phyloP scores from a whole-genome alignment of 2,329 filamentous ascomycete genomes.

The Lanzia echinophila region DNA sequence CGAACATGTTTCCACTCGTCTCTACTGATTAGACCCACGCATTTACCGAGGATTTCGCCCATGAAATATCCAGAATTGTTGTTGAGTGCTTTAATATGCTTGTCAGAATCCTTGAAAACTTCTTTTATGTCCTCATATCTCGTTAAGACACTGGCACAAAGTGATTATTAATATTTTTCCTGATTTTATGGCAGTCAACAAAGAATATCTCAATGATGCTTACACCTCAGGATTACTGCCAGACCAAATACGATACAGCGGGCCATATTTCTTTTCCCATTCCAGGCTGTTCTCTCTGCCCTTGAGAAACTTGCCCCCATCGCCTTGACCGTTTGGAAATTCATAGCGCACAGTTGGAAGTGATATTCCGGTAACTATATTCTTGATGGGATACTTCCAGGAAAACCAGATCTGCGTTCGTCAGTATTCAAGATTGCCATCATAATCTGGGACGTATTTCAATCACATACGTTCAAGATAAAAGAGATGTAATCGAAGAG shows the following conservation, averaged over 20 bases:
- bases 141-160: slow-evolving; percentile 31
- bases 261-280: slow-evolving; percentile 33
- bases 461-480: too few relatives aligned
- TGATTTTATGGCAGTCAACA: neutral
- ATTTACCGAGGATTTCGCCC: slow-evolving; percentile 36
- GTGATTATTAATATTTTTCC: neutral
- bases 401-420: neutral
- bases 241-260: slow-evolving; percentile 35
- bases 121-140: slow-evolving; percentile 31
- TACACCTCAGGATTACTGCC: slow-evolving; percentile 37
- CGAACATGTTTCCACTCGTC: slow-evolving; percentile 28
- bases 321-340: slow-evolving; percentile 36
- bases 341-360: slow-evolving; percentile 23
- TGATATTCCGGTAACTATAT: neutral
- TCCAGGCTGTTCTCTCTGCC: slow-evolving; percentile 29
- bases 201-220: slow-evolving; percentile 7
- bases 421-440: too few relatives aligned
- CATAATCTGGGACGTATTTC: too few relatives aligned
- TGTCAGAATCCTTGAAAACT: slow-evolving; percentile 39
- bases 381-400: slow-evolving; percentile 7
- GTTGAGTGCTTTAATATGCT: slow-evolving; percentile 36
- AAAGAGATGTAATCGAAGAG: too few relatives aligned
- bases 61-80: slow-evolving; percentile 37
- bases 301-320: slow-evolving; percentile 36
- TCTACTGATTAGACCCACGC: slow-evolving; percentile 36